phyloP scores from a whole-genome alignment of 1,139 yeast genomes.

The Pichia sp. region DNA sequence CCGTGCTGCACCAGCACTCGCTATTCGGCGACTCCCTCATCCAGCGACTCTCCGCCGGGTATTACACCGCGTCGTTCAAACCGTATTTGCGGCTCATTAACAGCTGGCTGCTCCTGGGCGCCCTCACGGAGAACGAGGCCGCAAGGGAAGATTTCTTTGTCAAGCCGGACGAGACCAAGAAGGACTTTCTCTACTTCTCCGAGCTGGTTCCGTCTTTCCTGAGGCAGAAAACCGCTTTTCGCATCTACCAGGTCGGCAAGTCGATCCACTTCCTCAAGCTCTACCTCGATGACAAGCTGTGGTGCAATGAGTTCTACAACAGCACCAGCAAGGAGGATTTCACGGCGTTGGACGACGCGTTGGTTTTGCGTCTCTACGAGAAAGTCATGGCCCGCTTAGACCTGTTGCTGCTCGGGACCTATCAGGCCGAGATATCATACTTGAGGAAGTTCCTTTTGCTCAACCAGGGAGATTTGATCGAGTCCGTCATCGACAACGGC shows the following conservation, averaged over 20 bases:
- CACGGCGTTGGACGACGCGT: slow-evolving; percentile 25
- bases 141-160: slow-evolving; percentile 4
- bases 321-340: slow-evolving; percentile 19
- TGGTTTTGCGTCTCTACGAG: slow-evolving; percentile 36
- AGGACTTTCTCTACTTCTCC: not conserved
- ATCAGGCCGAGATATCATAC: slow-evolving; percentile 9
- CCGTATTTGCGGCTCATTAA: slow-evolving; percentile 4
- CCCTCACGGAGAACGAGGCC: not conserved
- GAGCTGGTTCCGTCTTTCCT: slow-evolving; percentile 58
- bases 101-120: slow-evolving; percentile 9
- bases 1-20: slow-evolving; percentile 9
- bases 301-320: slow-evolving; percentile 45
- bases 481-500: slow-evolving; percentile 57
- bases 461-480: slow-evolving; percentile 75
- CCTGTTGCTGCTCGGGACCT: slow-evolving; percentile 2
- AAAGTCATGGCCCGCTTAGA: slow-evolving; percentile 5
- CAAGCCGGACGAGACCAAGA: not conserved
- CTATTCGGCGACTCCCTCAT: slow-evolving; percentile 9
- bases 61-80: not conserved
- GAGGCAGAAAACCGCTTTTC: slow-evolving; percentile 40
- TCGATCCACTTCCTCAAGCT: slow-evolving; percentile 63
- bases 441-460: slow-evolving; percentile 66
- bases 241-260: slow-evolving; percentile 71
- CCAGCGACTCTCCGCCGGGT: slow-evolving; percentile 1
- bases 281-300: slow-evolving; percentile 58